phyloP scores from a whole-genome alignment of 768 basidiomycete genomes.

The Sistotremastrum suecicum region DNA sequence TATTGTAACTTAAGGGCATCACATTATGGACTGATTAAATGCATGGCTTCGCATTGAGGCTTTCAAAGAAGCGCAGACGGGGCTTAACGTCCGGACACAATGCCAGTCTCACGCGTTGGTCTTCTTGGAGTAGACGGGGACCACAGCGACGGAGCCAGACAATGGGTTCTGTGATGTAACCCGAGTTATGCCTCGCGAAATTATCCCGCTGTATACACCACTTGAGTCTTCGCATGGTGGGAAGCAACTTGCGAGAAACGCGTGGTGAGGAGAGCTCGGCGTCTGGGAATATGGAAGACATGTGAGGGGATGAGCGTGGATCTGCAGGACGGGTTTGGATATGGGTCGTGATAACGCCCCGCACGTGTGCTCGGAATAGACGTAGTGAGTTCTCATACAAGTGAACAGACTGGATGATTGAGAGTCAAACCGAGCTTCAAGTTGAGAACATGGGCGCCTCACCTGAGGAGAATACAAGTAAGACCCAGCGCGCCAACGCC shows the following conservation, averaged over 20 bases:
- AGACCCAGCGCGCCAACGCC: slow-evolving; percentile 48
- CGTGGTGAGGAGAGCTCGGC: slow-evolving; percentile 41
- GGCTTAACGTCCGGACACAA: slow-evolving; percentile 50
- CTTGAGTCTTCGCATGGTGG: slow-evolving; percentile 51
- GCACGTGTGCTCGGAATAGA: slow-evolving; percentile 39
- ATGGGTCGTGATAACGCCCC: slow-evolving; percentile 36
- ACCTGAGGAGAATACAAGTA: slow-evolving; percentile 55
- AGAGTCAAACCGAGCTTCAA: slow-evolving; percentile 4
- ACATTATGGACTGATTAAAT: no score
- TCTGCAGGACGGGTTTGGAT: slow-evolving; percentile 32
- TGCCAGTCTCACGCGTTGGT: slow-evolving; percentile 53
- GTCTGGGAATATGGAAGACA: slow-evolving; percentile 44
- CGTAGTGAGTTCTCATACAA: slow-evolving; percentile 50
- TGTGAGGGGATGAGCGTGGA: slow-evolving; percentile 26
- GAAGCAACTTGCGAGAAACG: slow-evolving; percentile 47
- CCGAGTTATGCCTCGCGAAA: slow-evolving; percentile 29
- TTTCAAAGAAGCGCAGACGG: slow-evolving; percentile 47
- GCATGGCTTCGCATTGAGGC: slow-evolving; percentile 7
- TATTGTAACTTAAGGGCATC: no score
- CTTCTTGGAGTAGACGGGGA: slow-evolving; percentile 36
- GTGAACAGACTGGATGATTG: slow-evolving; percentile 35
- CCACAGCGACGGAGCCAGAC: slow-evolving; percentile 47
- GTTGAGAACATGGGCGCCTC: slow-evolving; percentile 12
- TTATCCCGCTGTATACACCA: slow-evolving; percentile 56
- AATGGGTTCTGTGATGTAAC: slow-evolving; percentile 24